Evolutionary conservation across 495 filamentous ascomycete species (phyloP), one percentile per base, ranked within the genome.

Genomic region (Trypethelium eluteriae): DNA sequence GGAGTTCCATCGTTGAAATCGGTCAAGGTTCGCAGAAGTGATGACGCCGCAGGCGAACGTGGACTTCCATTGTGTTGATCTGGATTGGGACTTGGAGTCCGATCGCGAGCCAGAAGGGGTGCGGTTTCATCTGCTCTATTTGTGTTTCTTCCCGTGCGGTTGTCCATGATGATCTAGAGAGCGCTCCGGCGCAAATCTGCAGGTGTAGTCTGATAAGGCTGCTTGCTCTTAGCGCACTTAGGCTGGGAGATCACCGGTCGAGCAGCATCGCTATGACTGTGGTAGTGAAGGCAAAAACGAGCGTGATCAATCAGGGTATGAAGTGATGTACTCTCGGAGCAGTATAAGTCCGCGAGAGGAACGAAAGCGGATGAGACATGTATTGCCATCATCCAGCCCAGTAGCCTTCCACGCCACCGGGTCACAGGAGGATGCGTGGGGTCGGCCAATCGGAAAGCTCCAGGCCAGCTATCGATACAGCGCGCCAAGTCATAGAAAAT

Each of bases 361-460:
- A 36, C 18, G 4, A 7, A 36, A 6, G 32, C 36, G 5, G 53
- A 59, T 59, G 49, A 53, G 49, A 59, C 53, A 36, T 59, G 53
- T 34, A 35, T 59, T 36, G 53, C 53, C 53, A 59, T 59, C 53
- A 59, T 59, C 53, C 53, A 59, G 53, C 18, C 32, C 25, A 34
- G 53, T 36, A 14, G 18, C 6, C 5, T 14, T 14, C 53, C 18
- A 35, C 53, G 18, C 53, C 18, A n/a, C 25, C 53, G 14, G n/a
- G 49, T 53, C 16, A 18, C 49, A 53, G 49, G 49, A 59, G 25
- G 53, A 59, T 35, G 53, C 53, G 53, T 59, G 53, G 53, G 53
- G 53, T 59, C 18, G 53, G 53, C 53, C 53, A 59, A 59, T 59
- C 53, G 53, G 53, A 59, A 32, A 7, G 53, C 5, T 32, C 32